A percentile compares a stretch with the other conserved stretches of the same genome.
Evolutionary conservation across 2,329 filamentous ascomycete species (phyloP).

Genomic region (Microcyclospora pomicola): DNA sequence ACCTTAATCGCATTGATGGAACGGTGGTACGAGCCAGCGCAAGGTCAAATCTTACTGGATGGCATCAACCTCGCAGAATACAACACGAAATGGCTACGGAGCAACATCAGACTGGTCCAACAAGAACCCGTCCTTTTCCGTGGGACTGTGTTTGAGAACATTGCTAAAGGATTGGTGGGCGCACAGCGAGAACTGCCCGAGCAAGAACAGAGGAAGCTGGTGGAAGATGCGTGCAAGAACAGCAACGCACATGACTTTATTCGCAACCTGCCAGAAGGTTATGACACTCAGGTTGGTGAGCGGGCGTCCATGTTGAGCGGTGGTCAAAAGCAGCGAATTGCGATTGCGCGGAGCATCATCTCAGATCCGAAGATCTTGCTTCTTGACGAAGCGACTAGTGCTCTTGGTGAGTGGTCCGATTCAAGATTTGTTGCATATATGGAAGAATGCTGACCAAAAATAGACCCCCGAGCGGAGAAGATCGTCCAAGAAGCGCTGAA

Average conservation of each 20-base stretch:
- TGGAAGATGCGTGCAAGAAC: slow-evolving; percentile 22
- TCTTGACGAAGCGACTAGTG: slow-evolving; percentile 25
- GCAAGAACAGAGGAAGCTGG: slow-evolving; percentile 19
- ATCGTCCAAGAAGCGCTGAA: slow-evolving; percentile 23
- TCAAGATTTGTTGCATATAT: too few species aligned
- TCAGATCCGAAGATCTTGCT: slow-evolving; percentile 23
- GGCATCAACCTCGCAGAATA: slow-evolving; percentile 16
- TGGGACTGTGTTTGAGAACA: slow-evolving; percentile 24
- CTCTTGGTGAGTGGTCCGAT: slow-evolving; percentile 10
- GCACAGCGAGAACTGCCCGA: slow-evolving; percentile 22
- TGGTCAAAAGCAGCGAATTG: slow-evolving; percentile 23
- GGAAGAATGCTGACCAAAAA: too few species aligned
- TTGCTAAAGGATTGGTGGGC: slow-evolving; percentile 22
- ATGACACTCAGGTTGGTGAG: slow-evolving; percentile 23
- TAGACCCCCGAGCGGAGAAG: slow-evolving; percentile 19
- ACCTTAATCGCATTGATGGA: slow-evolving; percentile 25
- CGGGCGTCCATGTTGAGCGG: slow-evolving; percentile 21
- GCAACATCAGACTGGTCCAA: slow-evolving; percentile 21
- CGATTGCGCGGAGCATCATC: slow-evolving; percentile 25
- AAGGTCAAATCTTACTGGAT: slow-evolving; percentile 22
- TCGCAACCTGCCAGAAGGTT: slow-evolving; percentile 20
- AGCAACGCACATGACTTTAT: slow-evolving; percentile 26
- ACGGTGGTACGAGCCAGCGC: slow-evolving; percentile 20
- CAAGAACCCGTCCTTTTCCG: slow-evolving; percentile 25
- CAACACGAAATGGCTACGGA: slow-evolving; percentile 22